Evolutionary conservation across 805 yeast genomes (phyloP).

Genomic region (Wickerhamiella nectarea): DNA sequence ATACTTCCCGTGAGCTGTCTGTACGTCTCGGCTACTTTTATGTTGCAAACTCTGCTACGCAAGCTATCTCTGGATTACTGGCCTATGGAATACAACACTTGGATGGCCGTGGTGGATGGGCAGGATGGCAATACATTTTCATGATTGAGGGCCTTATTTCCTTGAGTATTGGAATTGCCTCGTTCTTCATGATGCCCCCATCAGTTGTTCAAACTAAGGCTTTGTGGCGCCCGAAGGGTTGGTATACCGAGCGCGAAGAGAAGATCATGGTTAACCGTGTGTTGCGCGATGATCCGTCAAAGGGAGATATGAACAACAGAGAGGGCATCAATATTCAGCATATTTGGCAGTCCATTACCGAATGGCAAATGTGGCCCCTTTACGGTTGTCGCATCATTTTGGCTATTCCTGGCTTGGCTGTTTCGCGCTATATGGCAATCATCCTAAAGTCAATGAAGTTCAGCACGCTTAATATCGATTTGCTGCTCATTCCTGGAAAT

Average conservation of each 20-base stretch:
- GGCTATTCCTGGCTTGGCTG: slow-evolving; percentile 29
- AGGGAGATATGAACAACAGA: slow-evolving; percentile 53
- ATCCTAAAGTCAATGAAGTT: slow-evolving; percentile 39
- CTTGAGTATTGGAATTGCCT: slow-evolving; percentile 34
- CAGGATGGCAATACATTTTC: slow-evolving; percentile 54
- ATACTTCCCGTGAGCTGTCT: slow-evolving; percentile 42
- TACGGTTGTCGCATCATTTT: slow-evolving; percentile 35
- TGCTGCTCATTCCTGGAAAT: slow-evolving; percentile 35
- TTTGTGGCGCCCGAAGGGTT: slow-evolving; percentile 35
- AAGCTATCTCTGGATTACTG: slow-evolving; percentile 31
- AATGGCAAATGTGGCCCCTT: slow-evolving; percentile 44
- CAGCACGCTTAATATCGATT: slow-evolving; percentile 37
- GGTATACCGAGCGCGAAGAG: slow-evolving; percentile 42
- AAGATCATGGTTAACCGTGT: slow-evolving; percentile 45
- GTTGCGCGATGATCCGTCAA: slow-evolving; percentile 48
- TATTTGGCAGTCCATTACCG: slow-evolving; percentile 31
- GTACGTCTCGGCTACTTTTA: slow-evolving; percentile 44
- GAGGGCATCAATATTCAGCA: slow-evolving; percentile 34
- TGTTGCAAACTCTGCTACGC: slow-evolving; percentile 36
- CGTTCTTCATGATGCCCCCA: slow-evolving; percentile 38
- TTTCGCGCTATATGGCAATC: slow-evolving; percentile 35
- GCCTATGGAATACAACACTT: slow-evolving; percentile 40
- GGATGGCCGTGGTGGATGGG: slow-evolving; percentile 31
- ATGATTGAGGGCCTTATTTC: slow-evolving; percentile 46
- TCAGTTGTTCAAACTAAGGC: slow-evolving; percentile 37